phyloP scores from a whole-genome alignment of 331 rosid genomes.

The Ulmus americana region DNA sequence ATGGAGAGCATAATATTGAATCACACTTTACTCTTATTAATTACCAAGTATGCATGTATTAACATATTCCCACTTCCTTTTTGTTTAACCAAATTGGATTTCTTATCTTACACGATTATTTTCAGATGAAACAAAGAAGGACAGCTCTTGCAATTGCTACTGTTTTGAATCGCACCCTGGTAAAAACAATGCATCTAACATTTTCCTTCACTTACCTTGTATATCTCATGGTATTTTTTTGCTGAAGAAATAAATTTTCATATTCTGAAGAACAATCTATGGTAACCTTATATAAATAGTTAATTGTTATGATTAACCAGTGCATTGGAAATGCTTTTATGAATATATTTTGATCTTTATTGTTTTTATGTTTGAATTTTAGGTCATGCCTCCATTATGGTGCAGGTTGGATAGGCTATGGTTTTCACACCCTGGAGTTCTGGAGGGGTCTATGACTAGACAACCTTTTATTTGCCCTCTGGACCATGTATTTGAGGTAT shows the following conservation, averaged over 20 bases:
- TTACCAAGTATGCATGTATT: slow-evolving; percentile 73
- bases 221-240: background rate
- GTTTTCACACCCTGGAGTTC: slow-evolving; percentile 93
- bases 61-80: slow-evolving; percentile 35
- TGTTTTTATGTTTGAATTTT: slow-evolving; percentile 20
- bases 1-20: slow-evolving; percentile 57
- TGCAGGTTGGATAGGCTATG: slow-evolving; percentile 93
- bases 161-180: slow-evolving; percentile 83
- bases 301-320: background rate
- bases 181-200: slow-evolving; percentile 31
- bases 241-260: background rate
- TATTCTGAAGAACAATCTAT: background rate
- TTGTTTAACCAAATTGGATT: slow-evolving; percentile 22
- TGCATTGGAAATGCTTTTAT: slow-evolving; percentile 2
- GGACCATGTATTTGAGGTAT: slow-evolving; percentile 98
- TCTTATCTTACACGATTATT: slow-evolving; percentile 20
- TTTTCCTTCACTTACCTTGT: background rate
- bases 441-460: slow-evolving; percentile 80
- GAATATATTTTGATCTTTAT: slow-evolving; percentile 23
- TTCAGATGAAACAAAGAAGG: slow-evolving; percentile 86
- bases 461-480: slow-evolving; percentile 94
- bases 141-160: slow-evolving; percentile 88
- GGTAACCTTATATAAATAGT: background rate
- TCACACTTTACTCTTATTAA: slow-evolving; percentile 78
- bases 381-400: slow-evolving; percentile 99